Percentiles rank a stretch among this genome's conserved stretches.
These are phyloP conservation scores for Ceratobasidium sp. DNA, from an alignment of 1,284 basidiomycete species.

Conservation along the genomic window DNA sequence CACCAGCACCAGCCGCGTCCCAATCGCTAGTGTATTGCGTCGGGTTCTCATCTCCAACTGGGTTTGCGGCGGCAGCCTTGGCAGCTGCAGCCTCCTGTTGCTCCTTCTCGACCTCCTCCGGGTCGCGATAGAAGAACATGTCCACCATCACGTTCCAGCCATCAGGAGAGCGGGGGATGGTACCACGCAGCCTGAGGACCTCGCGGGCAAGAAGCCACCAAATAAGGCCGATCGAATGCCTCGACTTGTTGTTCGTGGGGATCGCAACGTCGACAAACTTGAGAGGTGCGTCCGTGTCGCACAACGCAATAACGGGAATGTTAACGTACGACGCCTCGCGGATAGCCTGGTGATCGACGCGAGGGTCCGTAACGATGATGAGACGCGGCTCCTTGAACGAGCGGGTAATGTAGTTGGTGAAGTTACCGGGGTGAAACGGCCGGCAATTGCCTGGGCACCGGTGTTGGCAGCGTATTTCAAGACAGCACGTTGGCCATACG, in stretches of 20 bases:
- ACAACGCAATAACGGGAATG: constrained; percentile 99
- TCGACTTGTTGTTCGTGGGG: constrained; percentile 99
- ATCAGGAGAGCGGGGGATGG: constrained; percentile 86
- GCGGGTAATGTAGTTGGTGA: constrained; percentile 99
- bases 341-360: constrained; percentile 99
- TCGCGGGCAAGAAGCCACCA: constrained; percentile 99
- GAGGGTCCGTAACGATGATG: constrained; percentile 97
- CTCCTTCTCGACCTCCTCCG: constrained; percentile 98
- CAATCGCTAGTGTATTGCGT: constrained; percentile 68
- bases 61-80: constrained; percentile 69
- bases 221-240: constrained; percentile 95
- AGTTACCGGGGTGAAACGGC: constrained; percentile 98
- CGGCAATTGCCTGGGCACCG: constrained; percentile 97
- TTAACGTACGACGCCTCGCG: constrained; percentile 99
- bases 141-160: constrained; percentile 99
- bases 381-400: constrained; percentile 99
- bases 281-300: constrained; percentile 97
- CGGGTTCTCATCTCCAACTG: constrained; percentile 58
- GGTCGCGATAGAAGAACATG: constrained; percentile 99
- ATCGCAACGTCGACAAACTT: constrained; percentile 98
- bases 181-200: constrained; percentile 93
- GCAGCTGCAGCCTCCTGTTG: constrained; percentile 90
- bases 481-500: constrained; percentile 99
- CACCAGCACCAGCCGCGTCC: constrained; percentile 74
- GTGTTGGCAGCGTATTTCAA: constrained; percentile 98